These are phyloP conservation scores for Fusarium luffae DNA, from an alignment of 2,329 filamentous ascomycete genomes.

Conservation along the genomic window DNA sequence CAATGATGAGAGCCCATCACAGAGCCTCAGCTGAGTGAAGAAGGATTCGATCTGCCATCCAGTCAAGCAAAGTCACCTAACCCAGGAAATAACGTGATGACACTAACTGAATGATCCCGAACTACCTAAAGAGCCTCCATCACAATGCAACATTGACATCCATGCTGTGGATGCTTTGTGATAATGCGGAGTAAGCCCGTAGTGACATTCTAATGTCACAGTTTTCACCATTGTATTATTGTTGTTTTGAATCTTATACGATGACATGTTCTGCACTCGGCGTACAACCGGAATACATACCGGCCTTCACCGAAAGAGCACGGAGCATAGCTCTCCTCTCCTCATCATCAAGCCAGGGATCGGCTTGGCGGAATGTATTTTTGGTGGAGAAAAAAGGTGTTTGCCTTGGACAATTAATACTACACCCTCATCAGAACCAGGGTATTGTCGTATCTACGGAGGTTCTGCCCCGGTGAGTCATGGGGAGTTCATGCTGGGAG, in stretches of 20 bases:
- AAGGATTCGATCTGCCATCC: background rate
- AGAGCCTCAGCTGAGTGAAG: background rate
- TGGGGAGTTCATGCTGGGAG: background rate
- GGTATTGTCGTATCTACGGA: slow-evolving; percentile 1
- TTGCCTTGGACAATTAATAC: background rate
- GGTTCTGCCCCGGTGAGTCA: slow-evolving; percentile 16
- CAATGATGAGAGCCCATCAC: background rate
- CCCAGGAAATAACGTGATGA: background rate
- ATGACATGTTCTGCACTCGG: background rate
- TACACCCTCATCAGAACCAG: background rate
- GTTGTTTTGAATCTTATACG: background rate
- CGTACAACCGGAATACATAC: background rate
- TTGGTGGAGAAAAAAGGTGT: background rate
- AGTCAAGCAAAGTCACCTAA: background rate
- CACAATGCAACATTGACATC: background rate
- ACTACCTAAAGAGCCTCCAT: background rate
- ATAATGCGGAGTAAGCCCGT: background rate
- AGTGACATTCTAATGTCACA: background rate
- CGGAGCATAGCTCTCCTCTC: background rate
- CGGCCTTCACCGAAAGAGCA: background rate
- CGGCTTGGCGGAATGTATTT: background rate
- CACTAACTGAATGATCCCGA: background rate
- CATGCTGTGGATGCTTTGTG: background rate
- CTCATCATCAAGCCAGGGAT: background rate
- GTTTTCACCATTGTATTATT: background rate